Conservation (phyloP, 176 grass and related monocot genomes). For the Oryza meridionalis region DNA sequence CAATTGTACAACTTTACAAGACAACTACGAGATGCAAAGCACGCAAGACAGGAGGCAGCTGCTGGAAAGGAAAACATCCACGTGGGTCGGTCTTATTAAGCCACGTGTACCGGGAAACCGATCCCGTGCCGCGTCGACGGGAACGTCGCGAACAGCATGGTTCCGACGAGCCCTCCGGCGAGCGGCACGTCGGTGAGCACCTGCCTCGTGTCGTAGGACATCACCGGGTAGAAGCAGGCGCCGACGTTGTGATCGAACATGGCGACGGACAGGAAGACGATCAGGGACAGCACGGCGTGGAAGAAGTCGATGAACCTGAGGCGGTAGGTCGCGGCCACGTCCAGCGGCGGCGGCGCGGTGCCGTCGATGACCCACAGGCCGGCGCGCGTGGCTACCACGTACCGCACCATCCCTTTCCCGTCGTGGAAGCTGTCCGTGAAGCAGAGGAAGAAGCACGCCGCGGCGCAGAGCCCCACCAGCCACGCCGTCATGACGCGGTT, state of each 20-base stretch:
- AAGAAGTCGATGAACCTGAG: slow-evolving; percentile 55
- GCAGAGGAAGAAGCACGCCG: slow-evolving; percentile 50
- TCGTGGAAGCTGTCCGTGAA: slow-evolving; percentile 58
- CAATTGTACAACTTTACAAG: not conserved
- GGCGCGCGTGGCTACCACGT: slow-evolving; percentile 39
- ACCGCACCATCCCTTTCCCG: slow-evolving; percentile 29
- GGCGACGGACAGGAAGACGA: slow-evolving; percentile 53
- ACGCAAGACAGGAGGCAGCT: not conserved
- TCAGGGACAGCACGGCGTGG: slow-evolving; percentile 43
- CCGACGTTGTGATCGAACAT: slow-evolving; percentile 47
- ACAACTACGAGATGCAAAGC: not conserved
- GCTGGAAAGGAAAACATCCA: not conserved
- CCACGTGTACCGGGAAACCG: slow-evolving; percentile 29
- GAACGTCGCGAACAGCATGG: slow-evolving; percentile 41
- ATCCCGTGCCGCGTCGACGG: slow-evolving; percentile 55
- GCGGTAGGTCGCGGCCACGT: not conserved
- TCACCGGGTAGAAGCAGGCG: slow-evolving; percentile 46
- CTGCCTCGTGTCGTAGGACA: slow-evolving; percentile 43
- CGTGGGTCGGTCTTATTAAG: not conserved
- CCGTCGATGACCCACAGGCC: slow-evolving; percentile 57
- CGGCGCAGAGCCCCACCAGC: slow-evolving; percentile 48
- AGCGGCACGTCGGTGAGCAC: slow-evolving; percentile 44
- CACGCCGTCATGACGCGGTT: slow-evolving; percentile 49
- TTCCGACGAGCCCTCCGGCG: slow-evolving; percentile 36
- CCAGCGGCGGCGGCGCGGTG: slow-evolving; percentile 25